phyloP scores from a whole-genome alignment of 2,329 filamentous ascomycete genomes.

The Phyllosticta citrichinensis region DNA sequence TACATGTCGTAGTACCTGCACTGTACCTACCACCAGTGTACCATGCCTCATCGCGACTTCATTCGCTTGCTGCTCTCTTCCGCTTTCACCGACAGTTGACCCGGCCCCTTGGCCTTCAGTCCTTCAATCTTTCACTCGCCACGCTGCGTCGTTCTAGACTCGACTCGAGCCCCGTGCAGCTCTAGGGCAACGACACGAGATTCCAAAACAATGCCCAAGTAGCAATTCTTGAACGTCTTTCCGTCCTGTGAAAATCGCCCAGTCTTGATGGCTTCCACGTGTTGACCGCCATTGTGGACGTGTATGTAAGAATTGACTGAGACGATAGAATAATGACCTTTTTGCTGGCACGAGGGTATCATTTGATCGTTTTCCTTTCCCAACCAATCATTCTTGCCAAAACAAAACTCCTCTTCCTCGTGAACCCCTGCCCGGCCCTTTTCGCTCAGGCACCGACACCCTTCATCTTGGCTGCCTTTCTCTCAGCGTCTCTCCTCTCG shows the following conservation, averaged over 20 bases:
- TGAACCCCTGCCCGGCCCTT: background rate
- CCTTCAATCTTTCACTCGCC: background rate
- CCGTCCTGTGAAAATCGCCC: too few species aligned
- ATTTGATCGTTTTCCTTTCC: background rate
- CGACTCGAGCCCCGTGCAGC: background rate
- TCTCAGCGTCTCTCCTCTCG: conserved; percentile 45
- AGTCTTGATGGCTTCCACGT: too few species aligned
- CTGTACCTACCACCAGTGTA: background rate
- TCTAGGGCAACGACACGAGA: too few species aligned
- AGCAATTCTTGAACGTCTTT: too few species aligned
- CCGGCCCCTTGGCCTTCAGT: background rate
- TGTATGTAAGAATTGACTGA: too few species aligned
- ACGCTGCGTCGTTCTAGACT: background rate
- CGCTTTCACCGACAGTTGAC: background rate
- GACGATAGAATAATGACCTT: too few species aligned
- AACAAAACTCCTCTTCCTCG: background rate
- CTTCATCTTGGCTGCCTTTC: conserved; percentile 35
- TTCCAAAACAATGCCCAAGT: too few species aligned
- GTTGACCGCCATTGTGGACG: too few species aligned
- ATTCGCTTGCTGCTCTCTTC: background rate
- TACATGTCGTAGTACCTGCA: background rate
- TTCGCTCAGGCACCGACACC: background rate
- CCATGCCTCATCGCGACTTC: background rate
- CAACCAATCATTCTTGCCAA: background rate
- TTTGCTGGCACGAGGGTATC: background rate